Percentiles rank a stretch among this genome's conserved stretches.
phyloP scores from a whole-genome alignment of 495 filamentous ascomycete species.

The Trichoderma parareesei region DNA sequence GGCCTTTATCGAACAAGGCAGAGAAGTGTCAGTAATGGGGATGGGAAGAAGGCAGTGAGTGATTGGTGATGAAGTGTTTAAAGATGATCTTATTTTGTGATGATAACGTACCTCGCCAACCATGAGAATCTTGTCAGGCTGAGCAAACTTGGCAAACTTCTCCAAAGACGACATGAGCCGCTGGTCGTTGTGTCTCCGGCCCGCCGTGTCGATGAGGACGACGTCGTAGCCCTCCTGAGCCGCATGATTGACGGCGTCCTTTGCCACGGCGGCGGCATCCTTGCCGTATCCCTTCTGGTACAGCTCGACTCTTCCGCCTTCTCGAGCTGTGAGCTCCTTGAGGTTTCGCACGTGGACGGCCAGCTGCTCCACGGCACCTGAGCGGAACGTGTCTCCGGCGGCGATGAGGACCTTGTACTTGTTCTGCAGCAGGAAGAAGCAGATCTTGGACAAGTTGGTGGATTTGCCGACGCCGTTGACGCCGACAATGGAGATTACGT shows the following conservation, averaged over 20 bases:
- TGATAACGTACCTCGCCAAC: conserved; percentile 63
- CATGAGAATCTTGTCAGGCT: conserved; percentile 98
- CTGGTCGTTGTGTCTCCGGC: conserved; percentile 89
- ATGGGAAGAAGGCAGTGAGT: conserved; percentile 9
- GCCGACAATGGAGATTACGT: conserved; percentile 95
- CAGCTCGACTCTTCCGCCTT: conserved; percentile 76
- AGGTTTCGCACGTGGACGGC: conserved; percentile 89
- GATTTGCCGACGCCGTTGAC: conserved; percentile 98
- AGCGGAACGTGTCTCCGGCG: conserved; percentile 95
- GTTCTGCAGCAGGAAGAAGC: conserved; percentile 95
- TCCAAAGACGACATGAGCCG: conserved; percentile 90
- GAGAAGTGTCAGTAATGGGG: too few relatives aligned
- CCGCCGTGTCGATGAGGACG: conserved; percentile 93
- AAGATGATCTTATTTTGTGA: conserved; percentile 14
- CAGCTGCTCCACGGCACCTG: conserved; percentile 92
- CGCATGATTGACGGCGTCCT: conserved; percentile 80
- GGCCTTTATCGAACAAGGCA: conserved; percentile 36
- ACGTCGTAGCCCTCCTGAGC: conserved; percentile 74
- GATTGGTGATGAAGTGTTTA: neutral
- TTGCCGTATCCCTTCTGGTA: conserved; percentile 98
- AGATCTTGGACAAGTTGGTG: conserved; percentile 93
- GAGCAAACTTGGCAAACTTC: conserved; percentile 92
- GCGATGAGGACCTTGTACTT: conserved; percentile 92
- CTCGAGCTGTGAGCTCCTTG: conserved; percentile 71
- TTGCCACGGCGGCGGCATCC: conserved; percentile 89